Base-by-base conservation (phyloP, 371 early-diverging fungal species). In the Haplosporangium sp. region DNA sequence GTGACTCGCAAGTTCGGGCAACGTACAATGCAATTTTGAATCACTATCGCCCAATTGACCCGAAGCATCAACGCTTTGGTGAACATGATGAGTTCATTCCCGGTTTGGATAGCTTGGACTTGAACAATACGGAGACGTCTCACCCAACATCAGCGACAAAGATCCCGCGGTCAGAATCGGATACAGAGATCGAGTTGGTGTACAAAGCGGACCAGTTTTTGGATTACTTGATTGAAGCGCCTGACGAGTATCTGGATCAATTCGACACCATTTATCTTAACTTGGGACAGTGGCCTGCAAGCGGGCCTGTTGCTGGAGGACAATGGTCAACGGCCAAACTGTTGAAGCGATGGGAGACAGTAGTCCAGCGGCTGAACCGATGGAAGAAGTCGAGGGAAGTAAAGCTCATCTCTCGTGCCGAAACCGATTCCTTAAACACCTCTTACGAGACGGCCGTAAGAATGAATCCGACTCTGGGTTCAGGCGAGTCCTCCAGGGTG, bases 221-320 rank as follows among this genome's bases (percentile, higher is more conserved):
- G 60, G 64, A 60, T 10, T 40, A 37, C 45, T 51, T 74, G 43
- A 11, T 68, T 6, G 51, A 9, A 12, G 29, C 64, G 0, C n/a
- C 61, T 8, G 74, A 74, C 16, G 47, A 63, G 13, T 59, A 64
- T 6, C 60, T 74, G 47, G 74, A 74, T 20, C 41, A 21, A 13
- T 74, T 50, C 53, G 69, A 74, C 29, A 68, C 74, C n/a, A 64
- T 74, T 23, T 67, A 64, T 36, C 14, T 74, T 23, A 74, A 74
- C 55, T 18, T 74, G 18, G 74, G 74, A 16, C 74, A 74, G 23
- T 74, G 74, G 74, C 69, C 74, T 14, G 74, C 74, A 18, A 64
- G 64, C n/a, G 74, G 74, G 2, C 74, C 74, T 36, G 58, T 48
- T 7, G 74, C 69, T 20, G 74, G 69, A 2, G 74, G 74, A 2